Conservation (phyloP, 202 grass and related monocot genomes). For the Tripidium arundinaceum region DNA sequence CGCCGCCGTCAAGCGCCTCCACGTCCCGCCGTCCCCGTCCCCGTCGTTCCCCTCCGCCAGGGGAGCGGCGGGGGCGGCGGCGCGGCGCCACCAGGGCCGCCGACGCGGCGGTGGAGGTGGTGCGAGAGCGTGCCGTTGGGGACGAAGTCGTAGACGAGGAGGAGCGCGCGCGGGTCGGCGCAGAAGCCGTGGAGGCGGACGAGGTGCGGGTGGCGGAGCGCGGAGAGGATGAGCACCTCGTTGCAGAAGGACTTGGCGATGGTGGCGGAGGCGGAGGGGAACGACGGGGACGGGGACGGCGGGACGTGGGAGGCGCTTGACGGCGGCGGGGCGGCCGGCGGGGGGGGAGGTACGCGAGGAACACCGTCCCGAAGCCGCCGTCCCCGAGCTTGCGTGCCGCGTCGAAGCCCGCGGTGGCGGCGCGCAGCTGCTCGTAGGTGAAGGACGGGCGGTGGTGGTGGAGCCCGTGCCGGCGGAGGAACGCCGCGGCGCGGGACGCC, state of each 20-base stretch:
- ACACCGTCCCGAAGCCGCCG: conserved; percentile 83
- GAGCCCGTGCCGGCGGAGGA: conserved; percentile 58
- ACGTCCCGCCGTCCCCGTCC: no score
- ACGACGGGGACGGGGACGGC: conserved; percentile 39
- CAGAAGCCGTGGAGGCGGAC: conserved; percentile 93
- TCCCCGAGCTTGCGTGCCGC: conserved; percentile 68
- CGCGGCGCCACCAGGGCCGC: no score
- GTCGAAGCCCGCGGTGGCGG: conserved; percentile 71
- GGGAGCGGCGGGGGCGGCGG: no score
- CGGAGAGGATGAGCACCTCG: conserved; percentile 92
- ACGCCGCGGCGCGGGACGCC: conserved; percentile 43
- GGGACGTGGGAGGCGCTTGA: conserved; percentile 79
- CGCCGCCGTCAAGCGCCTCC: no score
- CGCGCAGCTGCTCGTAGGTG: conserved; percentile 74
- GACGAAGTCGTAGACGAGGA: no score
- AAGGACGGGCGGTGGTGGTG: conserved; percentile 61
- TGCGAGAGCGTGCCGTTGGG: no score
- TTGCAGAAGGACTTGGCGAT: conserved; percentile 88
- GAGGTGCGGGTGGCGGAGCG: conserved; percentile 85
- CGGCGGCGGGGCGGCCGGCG: conserved; percentile 56
- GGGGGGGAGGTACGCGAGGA: conserved; percentile 54
- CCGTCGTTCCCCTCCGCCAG: no score
- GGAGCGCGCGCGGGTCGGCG: conserved; percentile 87
- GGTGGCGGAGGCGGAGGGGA: conserved; percentile 44
- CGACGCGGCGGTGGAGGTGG: no score